These are phyloP conservation scores for Camellia granthamiana DNA, from an alignment of 148 eudicot genomes.

Conservation along the genomic window DNA sequence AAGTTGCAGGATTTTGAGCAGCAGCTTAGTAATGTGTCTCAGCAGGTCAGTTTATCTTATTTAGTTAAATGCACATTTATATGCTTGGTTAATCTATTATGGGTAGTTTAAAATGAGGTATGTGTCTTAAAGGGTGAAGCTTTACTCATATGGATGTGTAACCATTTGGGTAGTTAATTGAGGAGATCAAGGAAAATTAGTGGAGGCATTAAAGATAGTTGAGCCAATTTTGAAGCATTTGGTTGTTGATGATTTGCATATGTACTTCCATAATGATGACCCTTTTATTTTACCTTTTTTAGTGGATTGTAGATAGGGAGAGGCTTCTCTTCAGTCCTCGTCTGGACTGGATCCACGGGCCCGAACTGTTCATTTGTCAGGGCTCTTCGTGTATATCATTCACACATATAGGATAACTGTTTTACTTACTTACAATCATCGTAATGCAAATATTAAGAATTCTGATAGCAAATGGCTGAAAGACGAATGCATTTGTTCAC, in stretches of 20 bases:
- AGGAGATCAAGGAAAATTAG: neutral
- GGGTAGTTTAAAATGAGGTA: neutral
- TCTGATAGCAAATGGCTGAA: neutral
- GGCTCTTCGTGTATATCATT: too few species aligned
- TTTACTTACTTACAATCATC: neutral
- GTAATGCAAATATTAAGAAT: neutral
- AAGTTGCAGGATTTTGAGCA: conserved; percentile 55
- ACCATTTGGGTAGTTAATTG: neutral
- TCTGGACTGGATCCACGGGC: too few species aligned
- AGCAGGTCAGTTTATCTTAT: conserved; percentile 34
- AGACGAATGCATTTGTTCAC: neutral
- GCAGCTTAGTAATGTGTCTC: conserved; percentile 50
- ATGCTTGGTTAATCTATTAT: neutral
- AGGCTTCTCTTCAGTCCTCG: neutral
- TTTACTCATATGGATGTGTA: neutral
- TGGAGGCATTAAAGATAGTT: neutral
- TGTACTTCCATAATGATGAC: neutral
- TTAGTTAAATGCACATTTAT: neutral
- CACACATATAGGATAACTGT: neutral
- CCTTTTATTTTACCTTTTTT: neutral
- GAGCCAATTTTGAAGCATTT: neutral
- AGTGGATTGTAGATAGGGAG: neutral
- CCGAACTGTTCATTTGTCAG: too few species aligned
- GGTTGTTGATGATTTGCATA: neutral
- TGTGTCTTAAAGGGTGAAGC: neutral